A percentile compares a stretch with the other conserved stretches of the same genome.
Conservation (phyloP, 805 yeast genomes). For the Myxozyma mucilagina region DNA sequence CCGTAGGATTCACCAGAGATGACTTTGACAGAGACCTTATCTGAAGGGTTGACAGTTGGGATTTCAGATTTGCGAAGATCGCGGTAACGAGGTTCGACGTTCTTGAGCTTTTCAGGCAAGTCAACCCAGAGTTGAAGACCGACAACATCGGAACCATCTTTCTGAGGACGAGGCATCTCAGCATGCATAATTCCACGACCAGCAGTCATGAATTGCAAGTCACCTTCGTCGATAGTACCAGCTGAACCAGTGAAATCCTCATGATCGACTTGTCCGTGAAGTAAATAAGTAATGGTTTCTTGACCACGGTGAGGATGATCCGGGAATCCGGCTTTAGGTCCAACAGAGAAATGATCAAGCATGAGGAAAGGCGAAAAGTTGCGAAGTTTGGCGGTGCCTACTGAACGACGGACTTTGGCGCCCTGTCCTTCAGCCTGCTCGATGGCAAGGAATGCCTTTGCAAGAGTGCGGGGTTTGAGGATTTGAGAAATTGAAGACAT, state of each 20-base stretch:
- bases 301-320: slow-evolving; percentile 84
- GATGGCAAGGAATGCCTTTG: slow-evolving; percentile 55
- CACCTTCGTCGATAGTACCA: slow-evolving; percentile 78
- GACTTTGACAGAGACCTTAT: slow-evolving; percentile 59
- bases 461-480: slow-evolving; percentile 46
- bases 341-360: slow-evolving; percentile 73
- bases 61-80: slow-evolving; percentile 70
- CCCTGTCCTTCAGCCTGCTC: slow-evolving; percentile 87
- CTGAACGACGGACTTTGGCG: slow-evolving; percentile 79
- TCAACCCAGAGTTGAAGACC: slow-evolving; percentile 92
- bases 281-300: slow-evolving; percentile 71
- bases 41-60: slow-evolving; percentile 66
- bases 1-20: slow-evolving; percentile 80
- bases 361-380: slow-evolving; percentile 80
- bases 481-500: slow-evolving; percentile 15
- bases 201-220: slow-evolving; percentile 91
- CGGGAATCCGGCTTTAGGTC: slow-evolving; percentile 67
- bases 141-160: slow-evolving; percentile 46
- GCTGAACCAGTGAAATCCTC: slow-evolving; percentile 86
- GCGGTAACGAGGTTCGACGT: slow-evolving; percentile 71
- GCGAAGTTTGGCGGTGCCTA: slow-evolving; percentile 66
- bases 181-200: slow-evolving; percentile 81
- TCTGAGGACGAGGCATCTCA: slow-evolving; percentile 72
- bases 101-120: slow-evolving; percentile 63
- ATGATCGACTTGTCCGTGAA: slow-evolving; percentile 70